These are phyloP conservation scores for Microcyclospora tardicrescens DNA, from an alignment of 2,329 filamentous ascomycete species.

Conservation along the genomic window DNA sequence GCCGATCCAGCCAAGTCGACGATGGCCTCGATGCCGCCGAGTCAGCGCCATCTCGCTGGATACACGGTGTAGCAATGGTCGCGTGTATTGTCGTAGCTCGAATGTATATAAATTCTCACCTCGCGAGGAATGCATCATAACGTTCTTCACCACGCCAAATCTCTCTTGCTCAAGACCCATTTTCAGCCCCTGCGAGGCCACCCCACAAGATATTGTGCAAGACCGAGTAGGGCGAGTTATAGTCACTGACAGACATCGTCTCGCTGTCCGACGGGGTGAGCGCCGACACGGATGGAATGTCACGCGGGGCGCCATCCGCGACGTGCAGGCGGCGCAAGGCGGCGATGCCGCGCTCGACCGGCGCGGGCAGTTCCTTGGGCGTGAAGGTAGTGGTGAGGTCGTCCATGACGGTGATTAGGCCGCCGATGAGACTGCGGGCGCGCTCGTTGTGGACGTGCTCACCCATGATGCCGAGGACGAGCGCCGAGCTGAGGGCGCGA, in stretches of 20 bases:
- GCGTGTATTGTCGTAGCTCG: too few species aligned
- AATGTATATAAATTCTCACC: too few species aligned
- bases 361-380: conserved; percentile 34
- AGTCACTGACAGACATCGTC: conserved; percentile 18
- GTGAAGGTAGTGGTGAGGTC: conserved; percentile 36
- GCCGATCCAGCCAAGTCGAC: too few species aligned
- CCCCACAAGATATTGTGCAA: conserved; percentile 35
- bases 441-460: conserved; percentile 36
- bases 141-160: too few species aligned
- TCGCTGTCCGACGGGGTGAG: conserved; percentile 18
- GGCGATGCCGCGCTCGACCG: conserved; percentile 34
- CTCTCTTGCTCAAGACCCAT: too few species aligned
- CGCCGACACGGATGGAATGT: conserved; percentile 13
- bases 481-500: conserved; percentile 28
- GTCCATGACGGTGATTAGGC: conserved; percentile 33
- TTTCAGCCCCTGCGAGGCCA: not conserved
- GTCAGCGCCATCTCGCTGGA: too few species aligned
- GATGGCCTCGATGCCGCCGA: too few species aligned
- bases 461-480: conserved; percentile 28
- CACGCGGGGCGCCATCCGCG: conserved; percentile 8
- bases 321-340: conserved; percentile 29
- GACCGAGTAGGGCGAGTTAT: conserved; percentile 34
- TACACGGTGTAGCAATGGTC: too few species aligned
- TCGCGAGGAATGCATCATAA: too few species aligned
- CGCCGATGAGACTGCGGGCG: conserved; percentile 31